phyloP scores from a whole-genome alignment of 2,329 filamentous ascomycete genomes.

The Nannizziopsis barbatae region DNA sequence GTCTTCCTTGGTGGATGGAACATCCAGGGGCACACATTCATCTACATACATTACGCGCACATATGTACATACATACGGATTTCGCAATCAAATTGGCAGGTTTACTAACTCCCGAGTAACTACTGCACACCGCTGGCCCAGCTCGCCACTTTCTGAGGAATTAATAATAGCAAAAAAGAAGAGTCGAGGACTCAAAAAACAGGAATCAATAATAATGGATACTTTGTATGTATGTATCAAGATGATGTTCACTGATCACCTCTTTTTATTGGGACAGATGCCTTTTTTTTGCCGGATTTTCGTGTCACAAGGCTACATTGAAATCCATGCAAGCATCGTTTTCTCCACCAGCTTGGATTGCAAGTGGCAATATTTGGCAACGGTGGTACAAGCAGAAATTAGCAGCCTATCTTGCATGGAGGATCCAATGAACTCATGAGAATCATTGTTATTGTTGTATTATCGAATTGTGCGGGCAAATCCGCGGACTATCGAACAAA shows the following conservation, averaged over 20 bases:
- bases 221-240: too few relatives aligned
- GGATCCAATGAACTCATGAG: too few relatives aligned
- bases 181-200: too few relatives aligned
- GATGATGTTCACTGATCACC: too few relatives aligned
- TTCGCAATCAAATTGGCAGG: not conserved
- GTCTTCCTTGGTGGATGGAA: too few relatives aligned
- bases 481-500: too few relatives aligned
- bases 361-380: not conserved
- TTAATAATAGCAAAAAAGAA: not conserved
- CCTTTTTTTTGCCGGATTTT: slow-evolving; percentile 1
- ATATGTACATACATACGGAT: not conserved
- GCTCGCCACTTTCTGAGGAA: slow-evolving; percentile 3
- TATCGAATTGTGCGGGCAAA: too few relatives aligned
- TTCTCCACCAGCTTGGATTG: slow-evolving; percentile 3
- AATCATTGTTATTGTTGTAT: too few relatives aligned
- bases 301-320: slow-evolving; percentile 8
- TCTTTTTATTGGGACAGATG: too few relatives aligned
- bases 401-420: too few relatives aligned
- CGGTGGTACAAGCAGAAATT: not conserved
- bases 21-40: too few relatives aligned
- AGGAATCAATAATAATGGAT: too few relatives aligned
- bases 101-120: not conserved
- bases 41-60: not conserved
- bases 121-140: slow-evolving; percentile 5
- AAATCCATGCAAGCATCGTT: not conserved